Evolutionary conservation across 73 alveolate species (phyloP), one percentile per base, ranked within the genome.

Genomic region (Halteria grandinella): DNA sequence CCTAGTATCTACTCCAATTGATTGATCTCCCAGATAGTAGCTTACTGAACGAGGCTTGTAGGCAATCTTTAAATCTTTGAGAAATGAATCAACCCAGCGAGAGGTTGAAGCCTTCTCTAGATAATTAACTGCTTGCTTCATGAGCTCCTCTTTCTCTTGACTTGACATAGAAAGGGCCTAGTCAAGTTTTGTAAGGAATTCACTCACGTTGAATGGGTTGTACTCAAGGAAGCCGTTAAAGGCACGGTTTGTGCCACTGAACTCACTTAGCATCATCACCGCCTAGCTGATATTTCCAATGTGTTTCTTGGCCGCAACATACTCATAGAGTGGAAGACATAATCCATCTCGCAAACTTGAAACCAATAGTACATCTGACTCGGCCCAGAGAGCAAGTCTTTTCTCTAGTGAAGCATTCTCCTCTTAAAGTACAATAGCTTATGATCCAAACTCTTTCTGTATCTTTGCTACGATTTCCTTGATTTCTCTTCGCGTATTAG

Each of bases 311-410:
- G 64, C 73, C 8, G 79, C 86, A 6, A 84, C 21, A 54, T 83
- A 88, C 50, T 88, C 95, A 27, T 83, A 63, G 15, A 93, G 89
- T 0, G 84, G 90, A 54, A 88, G 71, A 79, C 95, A 75, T 14
- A 88, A 81, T n/a, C 95, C 95, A 55, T 86, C 96, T 75, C 72
- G 86, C 40, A 79, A 76, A 2, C 82, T 74, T 4, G 95, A 71
- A 37, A 62, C 85, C 28, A 86, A 33, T 33, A 84, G 50, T 36
- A 77, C 39, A 31, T 86, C 72, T 6, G 93, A 69, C 20, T 75
- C 75, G 43, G 86, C 34, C 90, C 92, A 90, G 2, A 86, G 60
- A 10, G 88, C 90, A 23, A 80, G 41, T 54, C 95, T 74, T 51
- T 72, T 63, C 28, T 52, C 69, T 29, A 47, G 39, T 20, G 72